A percentile compares a stretch with the other conserved stretches of the same genome.
Evolutionary conservation across 192 early-diverging fungal species (phyloP).

Genomic region (Entomortierella lignicola): DNA sequence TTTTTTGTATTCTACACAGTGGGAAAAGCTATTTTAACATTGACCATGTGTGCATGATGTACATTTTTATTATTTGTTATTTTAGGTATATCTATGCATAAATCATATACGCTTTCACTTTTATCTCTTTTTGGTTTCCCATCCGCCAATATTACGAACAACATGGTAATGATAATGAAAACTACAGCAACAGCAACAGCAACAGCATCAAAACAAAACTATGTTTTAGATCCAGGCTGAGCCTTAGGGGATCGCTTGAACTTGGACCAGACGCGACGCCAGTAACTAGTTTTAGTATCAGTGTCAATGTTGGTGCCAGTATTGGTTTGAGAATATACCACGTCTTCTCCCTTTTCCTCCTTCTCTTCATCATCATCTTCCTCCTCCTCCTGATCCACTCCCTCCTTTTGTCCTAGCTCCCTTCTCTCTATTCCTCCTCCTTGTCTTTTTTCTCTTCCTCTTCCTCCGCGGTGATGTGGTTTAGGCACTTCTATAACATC

Average conservation of each 20-base stretch:
- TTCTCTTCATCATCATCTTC: not conserved
- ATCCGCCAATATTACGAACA: not conserved
- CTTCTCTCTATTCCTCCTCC: not conserved
- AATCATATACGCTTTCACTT: too few species aligned
- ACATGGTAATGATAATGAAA: not conserved
- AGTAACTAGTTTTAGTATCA: not conserved
- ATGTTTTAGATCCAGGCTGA: not conserved
- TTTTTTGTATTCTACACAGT: too few species aligned
- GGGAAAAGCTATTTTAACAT: too few species aligned
- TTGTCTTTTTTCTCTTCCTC: not conserved
- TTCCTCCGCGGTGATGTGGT: not conserved
- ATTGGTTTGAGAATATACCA: not conserved
- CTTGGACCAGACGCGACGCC: conserved; percentile 30
- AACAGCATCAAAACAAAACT: not conserved
- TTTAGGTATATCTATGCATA: too few species aligned
- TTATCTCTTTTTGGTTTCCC: too few species aligned
- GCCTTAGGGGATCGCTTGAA: conserved; percentile 5
- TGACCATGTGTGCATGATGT: too few species aligned
- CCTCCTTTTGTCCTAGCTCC: too few species aligned
- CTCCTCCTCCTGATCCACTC: not conserved
- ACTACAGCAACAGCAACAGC: not conserved
- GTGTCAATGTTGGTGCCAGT: not conserved
- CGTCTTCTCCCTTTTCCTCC: not conserved
- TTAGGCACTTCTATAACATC: not conserved
- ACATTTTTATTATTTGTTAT: too few species aligned